Base-by-base conservation (phyloP, 1,284 basidiomycete species). In the Papiliotrema terrestris region DNA sequence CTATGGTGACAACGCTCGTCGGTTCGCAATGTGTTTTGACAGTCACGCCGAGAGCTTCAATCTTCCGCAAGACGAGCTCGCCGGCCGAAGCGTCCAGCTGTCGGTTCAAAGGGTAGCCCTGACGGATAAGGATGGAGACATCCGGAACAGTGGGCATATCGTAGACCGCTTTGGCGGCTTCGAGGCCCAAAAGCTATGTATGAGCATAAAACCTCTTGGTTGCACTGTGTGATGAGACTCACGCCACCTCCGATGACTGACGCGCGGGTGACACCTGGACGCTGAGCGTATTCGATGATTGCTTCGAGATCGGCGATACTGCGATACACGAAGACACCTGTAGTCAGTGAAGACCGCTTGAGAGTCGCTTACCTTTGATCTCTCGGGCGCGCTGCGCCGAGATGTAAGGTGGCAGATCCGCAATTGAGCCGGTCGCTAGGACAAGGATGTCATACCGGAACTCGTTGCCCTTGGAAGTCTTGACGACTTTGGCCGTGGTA, bases 81-180 rank as follows among this genome's bases (percentile, higher is more conserved):
- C 86, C 86, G 1, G 84, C 87, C 6, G 84, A 82, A 2, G 78
- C 76, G 59, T 88, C 87, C 9, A 89, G 80, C 67, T 89, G 87
- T 15, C 87, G 83, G 46, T 84, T 85, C 51, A 89, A 78, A 0
- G 85, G 83, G 68, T 82, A 86, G 0, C 75, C 75, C 56, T 82
- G 80, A n/a, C 85, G 80, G 65, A 86, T 84, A 38, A 86, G 73
- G 61, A 86, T 84, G 17, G 65, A 65, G 4, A 71, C 69, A n/a
- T 69, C 54, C 19, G 73, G 68, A 48, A 78, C 62, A 52, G 74
- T 72, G 8, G 55, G 46, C 57, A 86, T 78, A 69, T 89, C 86
- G 61, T 84, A 82, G 5, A 85, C 79, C 0, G 86, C 87, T 64
- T 88, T 87, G 14, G 86, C 86, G 0, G 86, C 86, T 74, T 88